Base-by-base conservation (phyloP, 352 stramenopile species). In the Achlya hypogyna region DNA sequence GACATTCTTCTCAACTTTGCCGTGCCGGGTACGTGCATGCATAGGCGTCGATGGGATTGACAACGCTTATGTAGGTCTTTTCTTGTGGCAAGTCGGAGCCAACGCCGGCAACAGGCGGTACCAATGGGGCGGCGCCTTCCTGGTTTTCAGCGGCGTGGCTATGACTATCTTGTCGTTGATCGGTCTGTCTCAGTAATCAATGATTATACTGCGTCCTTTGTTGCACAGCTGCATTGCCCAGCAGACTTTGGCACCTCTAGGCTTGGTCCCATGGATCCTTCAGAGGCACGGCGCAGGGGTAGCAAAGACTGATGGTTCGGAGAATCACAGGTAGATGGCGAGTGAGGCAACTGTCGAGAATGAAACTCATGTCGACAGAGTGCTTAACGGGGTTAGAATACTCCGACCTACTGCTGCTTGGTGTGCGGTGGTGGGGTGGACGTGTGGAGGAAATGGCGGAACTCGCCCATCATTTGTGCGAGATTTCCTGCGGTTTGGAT, bases 401-500 rank as follows among this genome's bases (percentile, higher is more conserved):
- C n/a, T n/a, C n/a, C n/a, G n/a, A n/a, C n/a, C 6, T 45, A 9
- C 38, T 45, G 38, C 38, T 3, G 38, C 38, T 45, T 10, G 12
- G 38, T 45, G 38, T 45, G 38, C 12, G 38, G 38, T 18, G 38
- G 38, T 9, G 38, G 38, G 12, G 38, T 45, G 12, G 38, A 45
- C 5, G 82, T 93, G 69, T 91, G 82, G 25, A 93, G 74, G 65
- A 91, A 93, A 59, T 91, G 74, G 34, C 81, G 81, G 54, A 93
- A 91, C 54, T 93, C 84, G 52, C 82, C 82, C 52, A 91, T 82
- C 38, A 93, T 81, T 71, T 91, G 84, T 27, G 84, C 84, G 45
- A 93, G 63, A 58, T 91, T 90, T 69, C 84, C 84, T 34, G 84
- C 84, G 10, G 83, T 90, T 67, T 93, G 84, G 71, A 93, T 91